These are phyloP conservation scores for Tetrapisispora namnaoensis DNA, from an alignment of 805 yeast species.

Conservation along the genomic window DNA sequence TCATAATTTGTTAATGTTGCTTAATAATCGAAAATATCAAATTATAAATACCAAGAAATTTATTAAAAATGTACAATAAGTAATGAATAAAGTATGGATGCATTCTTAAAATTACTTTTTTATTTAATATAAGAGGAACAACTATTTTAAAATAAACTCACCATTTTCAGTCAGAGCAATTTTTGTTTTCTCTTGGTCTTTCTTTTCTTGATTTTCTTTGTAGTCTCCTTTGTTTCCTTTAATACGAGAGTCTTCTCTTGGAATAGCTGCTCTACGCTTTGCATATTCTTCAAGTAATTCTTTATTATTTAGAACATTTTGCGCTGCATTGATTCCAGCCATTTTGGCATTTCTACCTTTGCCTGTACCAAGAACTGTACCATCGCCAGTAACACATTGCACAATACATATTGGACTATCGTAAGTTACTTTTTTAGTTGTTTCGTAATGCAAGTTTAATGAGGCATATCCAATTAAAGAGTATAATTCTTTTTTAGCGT, in stretches of 20 bases:
- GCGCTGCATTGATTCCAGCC: slow-evolving; percentile 83
- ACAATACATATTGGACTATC: slow-evolving; percentile 43
- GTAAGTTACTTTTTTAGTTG: slow-evolving; percentile 30
- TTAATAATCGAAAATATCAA: no score
- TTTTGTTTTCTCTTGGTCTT: background rate
- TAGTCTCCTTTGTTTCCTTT: slow-evolving; percentile 5
- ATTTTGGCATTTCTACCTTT: slow-evolving; percentile 56
- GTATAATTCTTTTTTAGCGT: slow-evolving; percentile 72
- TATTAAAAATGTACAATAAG: background rate
- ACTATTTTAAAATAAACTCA: slow-evolving; percentile 5
- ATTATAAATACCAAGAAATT: no score
- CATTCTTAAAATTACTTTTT: background rate
- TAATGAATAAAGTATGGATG: background rate
- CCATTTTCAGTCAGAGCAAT: slow-evolving; percentile 7
- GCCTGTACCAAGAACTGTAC: slow-evolving; percentile 59
- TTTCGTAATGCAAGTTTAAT: slow-evolving; percentile 49
- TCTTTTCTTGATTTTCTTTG: slow-evolving; percentile 1
- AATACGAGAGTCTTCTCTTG: slow-evolving; percentile 31
- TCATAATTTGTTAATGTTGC: no score
- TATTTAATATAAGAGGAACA: background rate
- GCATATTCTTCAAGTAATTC: slow-evolving; percentile 55
- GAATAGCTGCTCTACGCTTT: slow-evolving; percentile 43
- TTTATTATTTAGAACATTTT: slow-evolving; percentile 56
- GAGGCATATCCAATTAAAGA: slow-evolving; percentile 70
- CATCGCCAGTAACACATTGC: slow-evolving; percentile 54